Conservation (phyloP, 2,329 filamentous ascomycete species). For the Exophiala sp. region DNA sequence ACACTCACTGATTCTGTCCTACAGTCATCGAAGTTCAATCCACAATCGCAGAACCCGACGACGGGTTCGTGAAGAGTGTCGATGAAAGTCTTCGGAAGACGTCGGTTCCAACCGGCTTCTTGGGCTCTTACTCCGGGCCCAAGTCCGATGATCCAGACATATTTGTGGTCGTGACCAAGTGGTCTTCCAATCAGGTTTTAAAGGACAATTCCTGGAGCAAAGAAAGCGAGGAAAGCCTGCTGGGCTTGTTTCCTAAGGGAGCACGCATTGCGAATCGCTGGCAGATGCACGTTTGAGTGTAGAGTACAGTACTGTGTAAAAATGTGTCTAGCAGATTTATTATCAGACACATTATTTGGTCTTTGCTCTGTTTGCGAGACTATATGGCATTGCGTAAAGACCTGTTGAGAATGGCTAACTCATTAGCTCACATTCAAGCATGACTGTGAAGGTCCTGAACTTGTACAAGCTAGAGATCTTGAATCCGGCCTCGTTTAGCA, state of each 20-base stretch:
- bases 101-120: not conserved
- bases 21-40: conserved; percentile 1
- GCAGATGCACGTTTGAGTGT: not conserved
- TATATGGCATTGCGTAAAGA: no score
- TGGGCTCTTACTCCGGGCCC: not conserved
- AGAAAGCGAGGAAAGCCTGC: not conserved
- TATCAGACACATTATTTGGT: no score
- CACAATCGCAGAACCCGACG: not conserved
- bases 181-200: not conserved
- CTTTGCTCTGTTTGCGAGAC: no score
- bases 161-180: conserved; percentile 1
- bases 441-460: conserved; percentile 12
- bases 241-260: not conserved
- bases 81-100: not conserved
- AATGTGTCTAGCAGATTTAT: no score
- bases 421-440: conserved; percentile 8
- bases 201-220: not conserved
- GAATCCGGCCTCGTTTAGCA: conserved; percentile 1
- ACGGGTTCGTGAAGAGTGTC: not conserved
- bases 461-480: conserved; percentile 1
- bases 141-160: not conserved
- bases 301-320: no score
- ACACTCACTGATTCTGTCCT: no score
- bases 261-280: not conserved
- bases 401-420: no score